Evolutionary conservation across 352 stramenopile species (phyloP), one percentile per base, ranked within the genome.

Genomic region (Globisporangium alternatum): DNA sequence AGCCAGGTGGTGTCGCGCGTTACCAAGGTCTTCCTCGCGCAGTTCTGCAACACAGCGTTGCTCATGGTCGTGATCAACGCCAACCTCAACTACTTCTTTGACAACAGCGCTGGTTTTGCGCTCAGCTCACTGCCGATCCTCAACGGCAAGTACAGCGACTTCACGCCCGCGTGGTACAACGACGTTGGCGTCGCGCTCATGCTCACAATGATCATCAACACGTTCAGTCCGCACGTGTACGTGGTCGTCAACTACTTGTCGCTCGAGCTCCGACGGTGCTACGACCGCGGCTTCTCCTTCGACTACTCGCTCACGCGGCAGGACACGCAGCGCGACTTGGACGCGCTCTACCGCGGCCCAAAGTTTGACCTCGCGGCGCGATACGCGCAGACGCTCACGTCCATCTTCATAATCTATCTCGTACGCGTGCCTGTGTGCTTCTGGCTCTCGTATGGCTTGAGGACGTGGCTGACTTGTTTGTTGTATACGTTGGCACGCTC

Each of bases 161-260:
- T 95, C 61, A 81, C 83, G 28, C 75, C 82, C 2, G 67, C 60
- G 4, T 95, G 86, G 86, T 95, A 92, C 72, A 77, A 81, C 41
- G 86, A 95, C 58, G 82, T 93, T 4, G 86, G 86, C 12, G 78
- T 92, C 9, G 71, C 83, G 39, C 79, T 95, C 60, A 90, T 93
- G 71, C 79, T 95, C 52, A 92, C 86, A 33, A 91, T 91, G 81
- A 77, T 95, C 59, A 71, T 92, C 63, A 95, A 95, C 64, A 85
- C 79, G 21, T 78, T 91, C 55, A 89, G 76, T 60, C 83, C 77
- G 0, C 86, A 95, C 60, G 61, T 81, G 4, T 88, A 80, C 64
- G 72, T 86, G 17, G 55, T 95, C 15, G 62, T 83, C 39, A 75
- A 77, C 48, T 95, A 88, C 65, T 10, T 88, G 1, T 35, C 68